Evolutionary conservation across 139 green algal species (phyloP), one percentile per base, ranked within the genome.

Genomic region (Mychonastes homosphaera): DNA sequence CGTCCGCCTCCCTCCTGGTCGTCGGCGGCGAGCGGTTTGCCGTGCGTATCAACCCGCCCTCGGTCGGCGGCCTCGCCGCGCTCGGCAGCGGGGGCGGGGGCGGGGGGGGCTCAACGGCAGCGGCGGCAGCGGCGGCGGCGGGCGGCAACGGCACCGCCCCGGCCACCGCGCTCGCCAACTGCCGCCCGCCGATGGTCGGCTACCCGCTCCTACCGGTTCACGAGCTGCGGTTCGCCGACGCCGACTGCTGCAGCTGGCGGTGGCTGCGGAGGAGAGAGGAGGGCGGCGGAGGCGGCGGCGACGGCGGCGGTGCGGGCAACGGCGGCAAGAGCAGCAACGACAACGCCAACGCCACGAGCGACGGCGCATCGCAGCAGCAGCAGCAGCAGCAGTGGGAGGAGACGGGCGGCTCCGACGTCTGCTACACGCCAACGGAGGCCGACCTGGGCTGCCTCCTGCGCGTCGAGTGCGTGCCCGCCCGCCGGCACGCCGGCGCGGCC

Each of bases 41-140:
- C 0, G 46, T 92, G 9, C 36, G 64, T 2, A 18, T 79, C 27
- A 93, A 93, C 63, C 80, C 84, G 50, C 85, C 85, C 5, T 73
- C 73, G 2, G 64, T 81, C 3, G 71, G 79, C 23, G 65, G 50
- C 8, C 61, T 67, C 5, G 44, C 3, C 12, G 50, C 61, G n/a
- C 61, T 15, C 10, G 33, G 21, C 16, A 61, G 60, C 40, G n/a
- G n/a, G n/a, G n/a, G n/a, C n/a, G n/a, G n/a, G n/a, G n/a, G n/a
- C n/a, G n/a, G n/a, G n/a, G n/a, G n/a, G n/a, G n/a, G n/a, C n/a
- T n/a, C n/a, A n/a, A n/a, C n/a, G n/a, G n/a, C n/a, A 74, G 49
- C 29, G 68, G 28, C 16, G 56, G 16, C 35, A 24, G 41, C 16
- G 29, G 32, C 19, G 16, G 26, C 4, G 10, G 24, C 6, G 9